phyloP scores from a whole-genome alignment of 2,329 filamentous ascomycete genomes.

The Epichloe uncinata region DNA sequence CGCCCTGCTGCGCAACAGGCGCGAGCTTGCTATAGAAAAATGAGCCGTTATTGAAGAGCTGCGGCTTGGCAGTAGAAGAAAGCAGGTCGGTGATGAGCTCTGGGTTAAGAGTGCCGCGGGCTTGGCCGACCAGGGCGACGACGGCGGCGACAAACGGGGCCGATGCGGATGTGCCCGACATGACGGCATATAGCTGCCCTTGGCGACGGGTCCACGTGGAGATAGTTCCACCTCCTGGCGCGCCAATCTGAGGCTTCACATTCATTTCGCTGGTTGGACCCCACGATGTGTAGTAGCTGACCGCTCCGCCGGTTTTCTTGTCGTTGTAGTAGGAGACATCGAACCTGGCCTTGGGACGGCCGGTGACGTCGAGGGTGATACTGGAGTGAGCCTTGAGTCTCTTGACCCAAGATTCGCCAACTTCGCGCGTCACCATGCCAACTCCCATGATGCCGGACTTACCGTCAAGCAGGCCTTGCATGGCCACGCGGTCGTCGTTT shows the following conservation, averaged over 20 bases:
- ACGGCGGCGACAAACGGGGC: conserved; percentile 41
- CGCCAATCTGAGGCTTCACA: conserved; percentile 40
- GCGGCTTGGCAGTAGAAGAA: conserved; percentile 34
- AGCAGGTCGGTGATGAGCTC: conserved; percentile 33
- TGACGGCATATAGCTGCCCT: conserved; percentile 40
- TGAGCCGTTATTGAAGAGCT: conserved; percentile 31
- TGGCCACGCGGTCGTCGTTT: conserved; percentile 18
- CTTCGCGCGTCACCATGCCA: conserved; percentile 22
- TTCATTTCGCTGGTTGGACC: conserved; percentile 46
- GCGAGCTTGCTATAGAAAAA: conserved; percentile 27
- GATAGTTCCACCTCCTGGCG: conserved; percentile 42
- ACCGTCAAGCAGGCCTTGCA: too few species aligned
- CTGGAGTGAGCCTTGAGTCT: conserved; percentile 23
- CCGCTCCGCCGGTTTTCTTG: conserved; percentile 30
- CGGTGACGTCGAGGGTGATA: conserved; percentile 11
- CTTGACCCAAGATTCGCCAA: conserved; percentile 29
- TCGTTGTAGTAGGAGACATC: conserved; percentile 4
- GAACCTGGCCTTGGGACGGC: neutral
- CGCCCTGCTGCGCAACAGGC: conserved; percentile 47
- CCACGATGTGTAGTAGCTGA: conserved; percentile 42
- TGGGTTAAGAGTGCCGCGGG: conserved; percentile 34
- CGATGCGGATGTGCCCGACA: conserved; percentile 48
- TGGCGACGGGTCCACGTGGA: conserved; percentile 35
- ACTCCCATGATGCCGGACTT: conserved; percentile 8
- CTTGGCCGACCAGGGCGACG: conserved; percentile 37